Percentiles rank a stretch among this genome's conserved stretches.
Evolutionary conservation across 2,329 filamentous ascomycete genomes (phyloP).

Genomic region (Cladosporium colombiae): DNA sequence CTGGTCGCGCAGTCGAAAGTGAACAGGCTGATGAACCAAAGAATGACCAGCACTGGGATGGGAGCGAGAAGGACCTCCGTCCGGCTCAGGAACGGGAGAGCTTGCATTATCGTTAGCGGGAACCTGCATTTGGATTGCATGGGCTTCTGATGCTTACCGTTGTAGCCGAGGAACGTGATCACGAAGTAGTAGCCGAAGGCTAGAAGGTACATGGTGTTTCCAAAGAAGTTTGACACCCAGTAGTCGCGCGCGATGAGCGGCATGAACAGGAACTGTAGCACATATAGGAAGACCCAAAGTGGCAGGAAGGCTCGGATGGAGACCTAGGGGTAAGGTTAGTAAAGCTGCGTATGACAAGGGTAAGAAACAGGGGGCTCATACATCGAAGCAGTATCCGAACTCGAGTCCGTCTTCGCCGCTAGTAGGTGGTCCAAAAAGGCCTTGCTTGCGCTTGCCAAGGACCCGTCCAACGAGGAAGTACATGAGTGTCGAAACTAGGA

Average conservation of each 20-base stretch:
- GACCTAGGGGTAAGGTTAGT: constrained; percentile 44
- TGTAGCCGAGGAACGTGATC: constrained; percentile 69
- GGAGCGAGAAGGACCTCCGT: constrained; percentile 66
- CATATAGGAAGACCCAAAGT: constrained; percentile 66
- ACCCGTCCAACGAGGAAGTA: constrained; percentile 65
- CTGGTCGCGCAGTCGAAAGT: constrained; percentile 54
- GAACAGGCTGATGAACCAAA: constrained; percentile 59
- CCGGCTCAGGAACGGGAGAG: constrained; percentile 66
- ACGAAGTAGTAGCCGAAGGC: constrained; percentile 67
- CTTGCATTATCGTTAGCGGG: constrained; percentile 37
- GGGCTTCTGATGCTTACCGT: constrained; percentile 44
- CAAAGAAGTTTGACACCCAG: constrained; percentile 61
- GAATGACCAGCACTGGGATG: constrained; percentile 58
- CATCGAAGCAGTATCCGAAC: constrained; percentile 73
- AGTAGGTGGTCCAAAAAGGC: constrained; percentile 59
- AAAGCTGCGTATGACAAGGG: background rate
- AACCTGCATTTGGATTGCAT: background rate
- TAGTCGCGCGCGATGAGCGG: constrained; percentile 58
- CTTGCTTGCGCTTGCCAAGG: constrained; percentile 58
- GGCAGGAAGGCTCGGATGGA: constrained; percentile 68
- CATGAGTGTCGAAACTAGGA: constrained; percentile 61
- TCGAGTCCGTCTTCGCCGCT: constrained; percentile 59
- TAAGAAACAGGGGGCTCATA: constrained; percentile 36
- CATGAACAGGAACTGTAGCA: constrained; percentile 67
- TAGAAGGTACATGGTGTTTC: constrained; percentile 67